These are phyloP conservation scores for Phytophthora rubi DNA, from an alignment of 352 stramenopile genomes.

Conservation along the genomic window DNA sequence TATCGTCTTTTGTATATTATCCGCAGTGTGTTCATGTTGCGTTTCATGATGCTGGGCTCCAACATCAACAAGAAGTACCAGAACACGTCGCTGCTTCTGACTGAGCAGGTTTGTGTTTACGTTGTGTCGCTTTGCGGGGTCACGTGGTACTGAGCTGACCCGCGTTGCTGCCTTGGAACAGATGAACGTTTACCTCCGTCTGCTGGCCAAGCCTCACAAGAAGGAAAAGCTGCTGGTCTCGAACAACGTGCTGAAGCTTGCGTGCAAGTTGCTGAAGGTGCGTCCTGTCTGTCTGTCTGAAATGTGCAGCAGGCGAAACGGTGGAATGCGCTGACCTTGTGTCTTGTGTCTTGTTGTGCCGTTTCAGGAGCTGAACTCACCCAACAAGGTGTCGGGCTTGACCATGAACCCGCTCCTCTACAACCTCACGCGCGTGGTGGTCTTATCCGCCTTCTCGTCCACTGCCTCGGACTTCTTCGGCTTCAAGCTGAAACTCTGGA, in stretches of 20 bases:
- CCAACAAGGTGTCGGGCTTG: slow-evolving; percentile 91
- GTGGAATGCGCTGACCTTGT: slow-evolving; percentile 25
- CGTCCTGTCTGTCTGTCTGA: slow-evolving; percentile 11
- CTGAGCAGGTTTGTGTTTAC: slow-evolving; percentile 73
- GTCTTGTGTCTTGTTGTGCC: slow-evolving; percentile 3
- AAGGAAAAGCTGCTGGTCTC: slow-evolving; percentile 90
- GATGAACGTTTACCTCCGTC: slow-evolving; percentile 89
- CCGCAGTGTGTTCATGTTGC: slow-evolving; percentile 86
- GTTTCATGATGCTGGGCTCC: slow-evolving; percentile 92
- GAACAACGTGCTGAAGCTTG: slow-evolving; percentile 92
- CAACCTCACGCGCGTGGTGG: slow-evolving; percentile 89
- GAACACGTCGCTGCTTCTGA: slow-evolving; percentile 91
- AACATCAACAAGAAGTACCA: slow-evolving; percentile 93
- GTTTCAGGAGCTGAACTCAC: slow-evolving; percentile 83
- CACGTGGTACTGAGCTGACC: slow-evolving; percentile 5
- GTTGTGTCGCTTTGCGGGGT: neutral
- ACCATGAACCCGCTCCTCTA: slow-evolving; percentile 92
- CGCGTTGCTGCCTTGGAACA: slow-evolving; percentile 26
- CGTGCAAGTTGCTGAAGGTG: slow-evolving; percentile 90
- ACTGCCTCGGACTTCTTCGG: slow-evolving; percentile 91
- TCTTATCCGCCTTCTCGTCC: slow-evolving; percentile 90
- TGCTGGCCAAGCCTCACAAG: slow-evolving; percentile 87
- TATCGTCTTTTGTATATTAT: neutral
- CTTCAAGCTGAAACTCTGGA: slow-evolving; percentile 93
- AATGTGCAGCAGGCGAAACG: neutral